Evolutionary conservation across 2,329 filamentous ascomycete species (phyloP).

Genomic region (Zopfia rhizophila): DNA sequence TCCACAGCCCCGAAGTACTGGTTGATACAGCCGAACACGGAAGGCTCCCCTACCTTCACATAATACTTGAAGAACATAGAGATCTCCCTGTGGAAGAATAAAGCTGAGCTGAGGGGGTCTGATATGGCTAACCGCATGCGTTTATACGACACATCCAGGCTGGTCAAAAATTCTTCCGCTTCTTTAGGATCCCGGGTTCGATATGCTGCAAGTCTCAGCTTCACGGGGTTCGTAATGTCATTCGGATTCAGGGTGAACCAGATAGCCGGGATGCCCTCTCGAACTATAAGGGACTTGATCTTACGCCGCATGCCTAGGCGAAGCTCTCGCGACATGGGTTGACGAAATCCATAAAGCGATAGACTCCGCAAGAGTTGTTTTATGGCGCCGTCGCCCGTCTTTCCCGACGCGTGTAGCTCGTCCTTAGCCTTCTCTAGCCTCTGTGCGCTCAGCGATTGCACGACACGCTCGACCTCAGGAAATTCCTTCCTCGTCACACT

Average conservation of each 20-base stretch:
- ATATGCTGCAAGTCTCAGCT: slow-evolving; percentile 10
- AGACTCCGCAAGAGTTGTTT: slow-evolving; percentile 8
- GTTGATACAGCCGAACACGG: slow-evolving; percentile 4
- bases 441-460: slow-evolving; percentile 1
- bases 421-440: slow-evolving; percentile 9
- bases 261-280: slow-evolving; percentile 6
- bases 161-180: slow-evolving; percentile 1
- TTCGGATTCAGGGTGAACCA: slow-evolving; percentile 14
- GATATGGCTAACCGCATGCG: neutral
- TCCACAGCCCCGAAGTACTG: slow-evolving; percentile 8
- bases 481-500: slow-evolving; percentile 12
- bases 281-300: slow-evolving; percentile 11
- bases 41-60: slow-evolving; percentile 9
- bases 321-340: slow-evolving; percentile 10
- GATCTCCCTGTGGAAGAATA: slow-evolving; percentile 8
- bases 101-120: slow-evolving; percentile 5
- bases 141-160: slow-evolving; percentile 6
- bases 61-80: slow-evolving; percentile 8
- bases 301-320: slow-evolving; percentile 8
- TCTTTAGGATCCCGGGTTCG: slow-evolving; percentile 7
- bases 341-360: slow-evolving; percentile 13
- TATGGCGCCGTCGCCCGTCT: slow-evolving; percentile 6
- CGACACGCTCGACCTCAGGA: slow-evolving; percentile 7
- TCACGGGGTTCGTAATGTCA: slow-evolving; percentile 13
- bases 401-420: slow-evolving; percentile 5